These are phyloP conservation scores for Diplodia mutila DNA, from an alignment of 2,329 filamentous ascomycete species.

Conservation along the genomic window DNA sequence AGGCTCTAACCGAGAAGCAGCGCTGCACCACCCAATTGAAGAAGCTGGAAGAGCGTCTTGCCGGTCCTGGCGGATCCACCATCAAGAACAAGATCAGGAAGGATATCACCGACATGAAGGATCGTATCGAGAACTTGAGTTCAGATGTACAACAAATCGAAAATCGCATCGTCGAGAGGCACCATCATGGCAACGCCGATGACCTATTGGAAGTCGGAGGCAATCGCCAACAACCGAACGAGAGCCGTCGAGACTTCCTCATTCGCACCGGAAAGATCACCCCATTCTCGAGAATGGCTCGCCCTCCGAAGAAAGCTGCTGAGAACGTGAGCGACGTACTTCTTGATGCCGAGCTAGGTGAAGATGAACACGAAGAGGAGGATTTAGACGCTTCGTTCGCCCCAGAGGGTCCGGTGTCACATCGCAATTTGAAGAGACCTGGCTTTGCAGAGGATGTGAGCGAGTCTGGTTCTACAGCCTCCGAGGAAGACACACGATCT, in stretches of 20 bases:
- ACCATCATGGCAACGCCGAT: constrained; percentile 57
- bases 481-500: constrained; percentile 29
- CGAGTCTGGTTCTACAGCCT: neutral
- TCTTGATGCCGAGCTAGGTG: constrained; percentile 78
- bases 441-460: constrained; percentile 45
- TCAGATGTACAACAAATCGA: constrained; percentile 81
- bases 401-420: constrained; percentile 43
- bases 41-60: constrained; percentile 53
- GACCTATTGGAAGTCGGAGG: constrained; percentile 52
- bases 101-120: constrained; percentile 68
- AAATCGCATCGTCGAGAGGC: constrained; percentile 76
- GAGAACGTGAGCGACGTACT: constrained; percentile 77
- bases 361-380: constrained; percentile 49
- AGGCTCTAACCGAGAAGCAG: constrained; percentile 54
- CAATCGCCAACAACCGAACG: constrained; percentile 70
- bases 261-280: constrained; percentile 98
- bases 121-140: constrained; percentile 66
- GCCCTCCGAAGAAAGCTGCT: constrained; percentile 62
- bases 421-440: constrained; percentile 53
- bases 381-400: constrained; percentile 35
- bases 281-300: constrained; percentile 80
- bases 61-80: constrained; percentile 57
- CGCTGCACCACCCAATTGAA: constrained; percentile 69
- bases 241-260: constrained; percentile 84
- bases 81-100: constrained; percentile 63